Percentiles rank a stretch among this genome's conserved stretches.
These are phyloP conservation scores for Mycena belliarum DNA, from an alignment of 768 basidiomycete genomes.

Conservation along the genomic window DNA sequence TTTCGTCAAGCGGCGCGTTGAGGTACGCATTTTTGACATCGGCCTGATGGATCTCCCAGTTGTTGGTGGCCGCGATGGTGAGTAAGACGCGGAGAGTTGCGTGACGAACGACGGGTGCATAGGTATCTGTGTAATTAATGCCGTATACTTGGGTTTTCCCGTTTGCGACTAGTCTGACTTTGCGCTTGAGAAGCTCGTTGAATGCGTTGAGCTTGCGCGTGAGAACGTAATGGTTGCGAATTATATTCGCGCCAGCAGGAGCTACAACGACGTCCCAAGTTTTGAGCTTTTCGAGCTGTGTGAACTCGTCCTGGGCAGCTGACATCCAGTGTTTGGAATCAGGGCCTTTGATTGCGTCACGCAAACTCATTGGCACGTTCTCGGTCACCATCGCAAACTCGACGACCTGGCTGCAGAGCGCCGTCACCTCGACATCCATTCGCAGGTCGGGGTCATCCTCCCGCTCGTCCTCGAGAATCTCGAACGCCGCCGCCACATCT, in stretches of 20 bases:
- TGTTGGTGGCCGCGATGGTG: conserved; percentile 7
- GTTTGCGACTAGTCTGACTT: conserved; percentile 37
- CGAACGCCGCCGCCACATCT: no score
- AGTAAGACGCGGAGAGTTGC: conserved; percentile 25
- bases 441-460: neutral
- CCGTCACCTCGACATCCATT: no score
- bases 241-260: no score
- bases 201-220: neutral
- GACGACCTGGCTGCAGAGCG: no score
- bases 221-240: neutral
- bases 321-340: conserved; percentile 4
- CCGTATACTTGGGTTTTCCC: conserved; percentile 40
- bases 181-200: conserved; percentile 32
- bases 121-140: conserved; percentile 36
- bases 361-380: neutral
- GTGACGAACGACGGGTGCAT: conserved; percentile 25
- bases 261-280: neutral
- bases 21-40: conserved; percentile 25
- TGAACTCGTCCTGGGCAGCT: neutral
- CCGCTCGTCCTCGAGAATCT: neutral
- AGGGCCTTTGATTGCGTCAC: neutral
- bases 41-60: conserved; percentile 2
- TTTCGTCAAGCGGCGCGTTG: conserved; percentile 26
- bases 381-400: conserved; percentile 4
- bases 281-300: conserved; percentile 3